Conservation (phyloP, 78 protist species). For the Trichosphaerium sp. region DNA sequence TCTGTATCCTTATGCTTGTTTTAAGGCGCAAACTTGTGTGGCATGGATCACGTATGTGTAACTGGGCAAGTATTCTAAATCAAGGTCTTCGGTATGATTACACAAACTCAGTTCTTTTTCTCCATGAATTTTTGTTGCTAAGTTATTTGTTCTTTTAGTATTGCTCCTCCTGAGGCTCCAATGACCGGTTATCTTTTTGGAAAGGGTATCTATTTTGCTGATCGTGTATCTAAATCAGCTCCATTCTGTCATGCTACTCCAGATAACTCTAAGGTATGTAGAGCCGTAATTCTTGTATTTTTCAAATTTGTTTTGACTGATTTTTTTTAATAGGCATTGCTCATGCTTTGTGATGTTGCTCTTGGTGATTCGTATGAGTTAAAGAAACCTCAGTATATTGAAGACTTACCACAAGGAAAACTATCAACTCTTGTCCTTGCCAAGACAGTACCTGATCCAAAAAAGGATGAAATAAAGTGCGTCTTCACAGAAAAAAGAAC, state of each 20-base stretch:
- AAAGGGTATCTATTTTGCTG: conserved; percentile 67
- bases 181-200: conserved; percentile 57
- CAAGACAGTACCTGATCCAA: neutral
- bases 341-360: conserved; percentile 58
- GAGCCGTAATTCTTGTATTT: too few relatives aligned
- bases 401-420: neutral
- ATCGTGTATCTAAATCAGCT: conserved; percentile 37
- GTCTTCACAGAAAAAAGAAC: too few relatives aligned
- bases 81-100: conserved; percentile 53
- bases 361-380: conserved; percentile 16
- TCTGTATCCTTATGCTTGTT: too few relatives aligned
- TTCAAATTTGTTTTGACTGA: too few relatives aligned
- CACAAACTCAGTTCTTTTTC: too few relatives aligned
- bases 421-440: conserved; percentile 46
- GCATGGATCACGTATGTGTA: conserved; percentile 35
- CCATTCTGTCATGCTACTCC: conserved; percentile 33
- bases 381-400: conserved; percentile 7
- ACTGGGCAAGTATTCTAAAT: conserved; percentile 30
- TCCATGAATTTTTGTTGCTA: conserved; percentile 25
- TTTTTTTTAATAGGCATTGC: too few relatives aligned
- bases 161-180: conserved; percentile 31
- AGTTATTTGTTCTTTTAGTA: conserved; percentile 10
- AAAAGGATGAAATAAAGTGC: neutral
- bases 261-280: neutral
- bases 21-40: too few relatives aligned